phyloP scores from a whole-genome alignment of 2,329 filamentous ascomycete species.

The Colletotrichum tropicicola region DNA sequence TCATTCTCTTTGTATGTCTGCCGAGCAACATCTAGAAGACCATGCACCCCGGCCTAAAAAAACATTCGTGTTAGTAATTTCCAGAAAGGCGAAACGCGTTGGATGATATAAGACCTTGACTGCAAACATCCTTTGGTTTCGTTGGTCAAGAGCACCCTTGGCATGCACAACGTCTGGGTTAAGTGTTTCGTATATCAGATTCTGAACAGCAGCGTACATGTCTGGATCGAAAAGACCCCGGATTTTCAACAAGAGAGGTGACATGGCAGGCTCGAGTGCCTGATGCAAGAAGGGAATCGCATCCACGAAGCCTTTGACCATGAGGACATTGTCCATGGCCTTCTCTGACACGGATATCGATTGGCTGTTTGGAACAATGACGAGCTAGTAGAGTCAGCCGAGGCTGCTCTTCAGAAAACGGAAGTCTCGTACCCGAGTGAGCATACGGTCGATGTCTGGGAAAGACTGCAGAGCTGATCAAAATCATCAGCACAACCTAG shows the following conservation, averaged over 20 bases:
- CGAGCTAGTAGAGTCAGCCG: conserved; percentile 63
- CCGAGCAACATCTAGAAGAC: conserved; percentile 86
- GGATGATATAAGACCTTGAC: conserved; percentile 68
- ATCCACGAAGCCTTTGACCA: conserved; percentile 83
- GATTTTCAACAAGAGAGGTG: conserved; percentile 72
- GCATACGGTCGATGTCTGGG: conserved; percentile 79
- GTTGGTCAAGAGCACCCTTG: conserved; percentile 81
- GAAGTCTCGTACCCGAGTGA: conserved; percentile 70
- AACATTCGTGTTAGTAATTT: not conserved
- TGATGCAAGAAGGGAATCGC: conserved; percentile 74
- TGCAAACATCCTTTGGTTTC: conserved; percentile 91
- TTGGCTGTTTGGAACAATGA: conserved; percentile 74
- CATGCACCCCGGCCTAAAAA: conserved; percentile 77
- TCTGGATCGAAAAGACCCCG: conserved; percentile 74
- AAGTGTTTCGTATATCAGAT: conserved; percentile 74
- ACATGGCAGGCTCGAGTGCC: conserved; percentile 71
- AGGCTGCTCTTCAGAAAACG: not conserved
- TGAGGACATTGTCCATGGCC: conserved; percentile 85
- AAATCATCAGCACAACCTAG: conserved; percentile 27
- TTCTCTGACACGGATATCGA: conserved; percentile 78
- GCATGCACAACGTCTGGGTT: conserved; percentile 85
- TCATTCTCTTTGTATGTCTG: conserved; percentile 91
- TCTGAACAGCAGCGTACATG: conserved; percentile 67
- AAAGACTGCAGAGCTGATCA: conserved; percentile 74
- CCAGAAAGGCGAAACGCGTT: conserved; percentile 24